phyloP scores from a whole-genome alignment of 2,329 filamentous ascomycete species.

The Helotiales sp. region DNA sequence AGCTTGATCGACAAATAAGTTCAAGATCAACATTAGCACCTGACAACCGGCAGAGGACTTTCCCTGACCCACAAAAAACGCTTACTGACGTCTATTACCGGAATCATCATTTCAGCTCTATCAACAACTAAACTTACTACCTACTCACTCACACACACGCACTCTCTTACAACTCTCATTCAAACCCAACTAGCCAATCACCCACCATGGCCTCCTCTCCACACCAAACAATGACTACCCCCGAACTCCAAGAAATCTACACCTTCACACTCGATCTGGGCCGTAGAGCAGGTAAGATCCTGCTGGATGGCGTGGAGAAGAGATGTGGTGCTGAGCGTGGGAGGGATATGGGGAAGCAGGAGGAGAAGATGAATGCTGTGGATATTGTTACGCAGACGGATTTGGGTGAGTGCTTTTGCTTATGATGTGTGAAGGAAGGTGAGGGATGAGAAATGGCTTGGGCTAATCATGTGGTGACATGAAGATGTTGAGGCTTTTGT shows the following conservation, averaged over 20 bases:
- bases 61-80: constrained; percentile 15
- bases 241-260: constrained; percentile 69
- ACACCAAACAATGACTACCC: constrained; percentile 16
- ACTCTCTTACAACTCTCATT: neutral
- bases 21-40: neutral
- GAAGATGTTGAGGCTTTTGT: constrained; percentile 76
- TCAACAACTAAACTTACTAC: neutral
- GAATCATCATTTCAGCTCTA: constrained; percentile 3
- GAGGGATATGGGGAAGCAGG: constrained; percentile 38
- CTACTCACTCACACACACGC: neutral
- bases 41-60: constrained; percentile 4
- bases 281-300: constrained; percentile 70
- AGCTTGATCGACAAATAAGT: neutral
- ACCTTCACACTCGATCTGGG: constrained; percentile 72
- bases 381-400: constrained; percentile 81
- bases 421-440: neutral
- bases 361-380: constrained; percentile 76
- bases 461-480: constrained; percentile 21
- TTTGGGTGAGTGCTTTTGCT: constrained; percentile 57
- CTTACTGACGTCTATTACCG: constrained; percentile 26
- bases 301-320: constrained; percentile 66
- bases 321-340: constrained; percentile 44
- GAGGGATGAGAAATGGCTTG: neutral
- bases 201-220: constrained; percentile 23
- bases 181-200: neutral